Evolutionary conservation across 768 basidiomycete genomes (phyloP), one percentile per base, ranked within the genome.

Genomic region (Tylopilus balloui): DNA sequence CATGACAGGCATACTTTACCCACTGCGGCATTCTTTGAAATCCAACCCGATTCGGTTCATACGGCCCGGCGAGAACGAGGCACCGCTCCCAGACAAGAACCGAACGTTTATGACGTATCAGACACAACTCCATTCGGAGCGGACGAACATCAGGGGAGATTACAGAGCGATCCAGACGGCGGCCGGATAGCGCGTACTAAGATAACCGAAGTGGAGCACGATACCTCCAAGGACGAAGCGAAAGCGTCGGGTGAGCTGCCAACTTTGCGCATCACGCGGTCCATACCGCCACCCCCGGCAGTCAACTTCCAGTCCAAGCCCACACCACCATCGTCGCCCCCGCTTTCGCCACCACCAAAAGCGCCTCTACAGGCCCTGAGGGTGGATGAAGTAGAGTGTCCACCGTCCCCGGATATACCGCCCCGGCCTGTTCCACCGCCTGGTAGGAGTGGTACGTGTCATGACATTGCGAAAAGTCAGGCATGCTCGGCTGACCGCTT

Each of bases 241-340:
- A 41, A 45, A 27, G 58, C 53, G n/a, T n/a, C n/a, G 56, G 67
- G 45, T 34, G 61, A 65, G 40, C 58, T 66, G 55, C 59, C 62
- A 3, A 64, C 67, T 3, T 60, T 70, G 7, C 69, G 63, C 40
- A 57, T 68, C 23, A 63, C 56, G 13, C 65, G 64, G 43, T 60
- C 62, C 0, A 54, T 65, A 43, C 72, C 67, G 0, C 62, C 68
- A 0, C 42, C 44, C 11, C 67, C 71, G 17, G 71, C 71, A 0
- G 62, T 62, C 20, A 62, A 59, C 42, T 25, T 63, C 23, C 32
- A 41, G n/a, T 59, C 67, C 9, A 60, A 56, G 31, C 59, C 61
- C 21, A 43, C 51, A 1, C 39, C 56, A 6, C 56, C 61, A 3
- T 34, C 49, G 1, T 56, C 58, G 1, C 55, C 65, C 5, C 32